Evolutionary conservation across 2,329 filamentous ascomycete genomes (phyloP).

Genomic region (Chrysoporthe deuterocubensis): DNA sequence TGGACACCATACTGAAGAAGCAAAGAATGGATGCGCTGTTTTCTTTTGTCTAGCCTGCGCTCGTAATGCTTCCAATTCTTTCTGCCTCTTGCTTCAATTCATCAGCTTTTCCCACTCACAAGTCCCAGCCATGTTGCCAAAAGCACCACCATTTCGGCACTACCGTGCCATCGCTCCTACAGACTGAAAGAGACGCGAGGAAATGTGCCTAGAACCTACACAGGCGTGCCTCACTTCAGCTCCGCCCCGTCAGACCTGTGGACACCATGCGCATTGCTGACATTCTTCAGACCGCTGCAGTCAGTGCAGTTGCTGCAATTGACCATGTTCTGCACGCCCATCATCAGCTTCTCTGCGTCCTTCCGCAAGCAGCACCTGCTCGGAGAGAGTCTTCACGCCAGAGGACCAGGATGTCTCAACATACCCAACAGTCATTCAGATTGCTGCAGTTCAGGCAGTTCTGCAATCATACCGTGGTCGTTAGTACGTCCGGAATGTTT

Average conservation of each 20-base stretch:
- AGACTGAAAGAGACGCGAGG: background rate
- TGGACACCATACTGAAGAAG: no score
- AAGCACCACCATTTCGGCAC: background rate
- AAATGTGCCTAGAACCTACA: background rate
- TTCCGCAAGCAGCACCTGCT: background rate
- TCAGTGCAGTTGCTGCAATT: slow-evolving; percentile 26
- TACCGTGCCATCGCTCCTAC: background rate
- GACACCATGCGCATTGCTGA: slow-evolving; percentile 20
- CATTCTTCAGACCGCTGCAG: slow-evolving; percentile 19
- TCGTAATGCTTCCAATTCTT: background rate
- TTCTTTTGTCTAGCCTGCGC: background rate
- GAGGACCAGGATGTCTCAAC: background rate
- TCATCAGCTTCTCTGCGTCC: background rate
- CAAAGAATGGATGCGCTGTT: no score
- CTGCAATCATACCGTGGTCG: background rate
- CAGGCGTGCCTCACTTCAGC: slow-evolving; percentile 11
- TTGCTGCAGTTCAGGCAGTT: slow-evolving; percentile 20
- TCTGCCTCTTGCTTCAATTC: background rate
- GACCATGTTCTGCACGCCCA: slow-evolving; percentile 15
- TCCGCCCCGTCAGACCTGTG: slow-evolving; percentile 12
- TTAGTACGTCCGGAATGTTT: background rate
- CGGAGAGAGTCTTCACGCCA: background rate
- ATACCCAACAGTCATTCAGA: slow-evolving; percentile 16
- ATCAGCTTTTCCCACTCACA: background rate
- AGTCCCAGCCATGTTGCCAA: background rate